These are phyloP conservation scores for Cardamine chenopodiifolia DNA, from an alignment of 345 rosid species.

Conservation along the genomic window DNA sequence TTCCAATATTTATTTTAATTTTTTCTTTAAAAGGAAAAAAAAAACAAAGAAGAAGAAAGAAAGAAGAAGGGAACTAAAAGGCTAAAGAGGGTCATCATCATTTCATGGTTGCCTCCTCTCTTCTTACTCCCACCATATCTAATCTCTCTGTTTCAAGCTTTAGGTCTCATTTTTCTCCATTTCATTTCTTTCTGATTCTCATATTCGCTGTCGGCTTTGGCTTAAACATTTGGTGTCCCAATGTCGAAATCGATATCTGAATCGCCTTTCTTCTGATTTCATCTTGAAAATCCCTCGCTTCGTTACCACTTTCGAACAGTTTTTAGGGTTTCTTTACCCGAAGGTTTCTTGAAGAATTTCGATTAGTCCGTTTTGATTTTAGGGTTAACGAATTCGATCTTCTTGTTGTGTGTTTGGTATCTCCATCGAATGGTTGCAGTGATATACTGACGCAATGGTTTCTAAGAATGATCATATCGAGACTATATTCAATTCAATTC, in stretches of 20 bases:
- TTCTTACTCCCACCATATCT: constrained; percentile 40
- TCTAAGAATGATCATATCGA: constrained; percentile 71
- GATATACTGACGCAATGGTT: constrained; percentile 51
- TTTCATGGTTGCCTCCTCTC: constrained; percentile 42
- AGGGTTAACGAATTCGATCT: constrained; percentile 35
- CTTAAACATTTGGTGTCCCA: not conserved
- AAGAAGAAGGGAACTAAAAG: constrained; percentile 20
- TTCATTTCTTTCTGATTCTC: constrained; percentile 11
- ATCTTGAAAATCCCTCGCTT: not conserved
- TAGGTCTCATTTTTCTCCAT: constrained; percentile 10
- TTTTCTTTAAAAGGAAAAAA: not conserved
- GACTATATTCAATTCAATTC: constrained; percentile 64
- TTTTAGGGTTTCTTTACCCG: not conserved
- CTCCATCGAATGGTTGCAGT: constrained; percentile 36
- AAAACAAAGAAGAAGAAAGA: not conserved
- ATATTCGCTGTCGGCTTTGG: not conserved
- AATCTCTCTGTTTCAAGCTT: constrained; percentile 29
- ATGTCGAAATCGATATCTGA: constrained; percentile 16
- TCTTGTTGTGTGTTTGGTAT: not conserved
- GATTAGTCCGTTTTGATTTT: constrained; percentile 23
- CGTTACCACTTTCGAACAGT: not conserved
- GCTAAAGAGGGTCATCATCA: constrained; percentile 34
- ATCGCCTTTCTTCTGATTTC: constrained; percentile 34
- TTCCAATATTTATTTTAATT: not conserved
- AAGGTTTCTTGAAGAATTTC: not conserved